Percentiles rank a stretch among this genome's conserved stretches.
Evolutionary conservation across 1,284 basidiomycete species (phyloP).

Genomic region (Sanghuangporus baumii): DNA sequence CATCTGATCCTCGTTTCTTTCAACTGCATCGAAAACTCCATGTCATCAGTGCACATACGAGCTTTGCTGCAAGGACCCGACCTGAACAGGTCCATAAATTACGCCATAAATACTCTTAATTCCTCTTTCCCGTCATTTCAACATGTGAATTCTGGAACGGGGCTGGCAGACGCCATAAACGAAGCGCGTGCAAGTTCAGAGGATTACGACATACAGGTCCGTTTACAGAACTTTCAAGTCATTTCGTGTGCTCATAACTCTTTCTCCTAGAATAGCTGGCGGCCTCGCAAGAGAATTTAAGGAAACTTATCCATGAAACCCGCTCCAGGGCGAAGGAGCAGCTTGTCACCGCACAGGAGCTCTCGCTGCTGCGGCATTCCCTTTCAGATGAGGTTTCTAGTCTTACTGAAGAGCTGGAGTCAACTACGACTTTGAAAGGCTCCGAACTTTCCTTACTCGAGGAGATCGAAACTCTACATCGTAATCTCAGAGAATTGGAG

Average conservation of each 20-base stretch:
- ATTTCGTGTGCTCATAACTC: not conserved
- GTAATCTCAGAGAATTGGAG: slow-evolving; percentile 67
- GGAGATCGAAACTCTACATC: slow-evolving; percentile 70
- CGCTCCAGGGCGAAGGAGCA: slow-evolving; percentile 38
- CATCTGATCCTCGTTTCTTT: not conserved
- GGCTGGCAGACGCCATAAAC: slow-evolving; percentile 25
- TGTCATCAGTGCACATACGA: slow-evolving; percentile 48
- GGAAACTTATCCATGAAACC: slow-evolving; percentile 40
- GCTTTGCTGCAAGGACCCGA: slow-evolving; percentile 44
- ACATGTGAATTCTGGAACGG: slow-evolving; percentile 16
- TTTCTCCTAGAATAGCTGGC: slow-evolving; percentile 50
- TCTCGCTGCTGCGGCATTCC: slow-evolving; percentile 70
- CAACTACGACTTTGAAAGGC: slow-evolving; percentile 34
- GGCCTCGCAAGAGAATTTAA: slow-evolving; percentile 43
- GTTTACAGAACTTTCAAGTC: not conserved
- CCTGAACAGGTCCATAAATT: slow-evolving; percentile 33
- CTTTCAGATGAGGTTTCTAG: slow-evolving; percentile 71
- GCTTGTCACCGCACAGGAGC: slow-evolving; percentile 60
- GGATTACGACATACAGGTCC: slow-evolving; percentile 4
- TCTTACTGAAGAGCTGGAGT: slow-evolving; percentile 62
- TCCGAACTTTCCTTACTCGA: slow-evolving; percentile 61
- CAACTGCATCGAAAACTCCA: slow-evolving; percentile 21
- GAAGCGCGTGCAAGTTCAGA: not conserved
- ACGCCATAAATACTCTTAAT: slow-evolving; percentile 42
- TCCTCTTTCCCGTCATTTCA: slow-evolving; percentile 39